Base-by-base conservation (phyloP, 495 filamentous ascomycete genomes). In the Penicillium lividum region DNA sequence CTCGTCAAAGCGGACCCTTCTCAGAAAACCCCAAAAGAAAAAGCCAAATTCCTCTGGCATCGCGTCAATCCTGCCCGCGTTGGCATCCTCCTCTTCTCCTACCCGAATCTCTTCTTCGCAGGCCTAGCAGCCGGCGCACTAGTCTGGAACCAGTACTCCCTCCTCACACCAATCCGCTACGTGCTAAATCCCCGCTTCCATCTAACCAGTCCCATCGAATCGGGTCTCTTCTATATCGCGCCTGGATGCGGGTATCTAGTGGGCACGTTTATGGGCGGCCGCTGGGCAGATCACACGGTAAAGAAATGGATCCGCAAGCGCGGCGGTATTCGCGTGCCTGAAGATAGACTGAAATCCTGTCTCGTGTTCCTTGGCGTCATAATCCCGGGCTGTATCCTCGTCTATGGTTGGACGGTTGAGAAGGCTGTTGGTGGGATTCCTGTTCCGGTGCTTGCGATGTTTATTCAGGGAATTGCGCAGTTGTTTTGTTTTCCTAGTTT, bases 321-420 rank as follows among this genome's bases (percentile, higher is more conserved):
- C 9, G 71, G 71, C 16, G 81, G 85, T 18, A 64, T 77, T 7
- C 83, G 88, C 4, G 77, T 91, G 11, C 82, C 88, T 2, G 86
- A 91, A 67, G 89, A 92, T 66, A 76, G 88, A 25, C 73, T 91
- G 46, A 82, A 84, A 31, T 83, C 82, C 4, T 82, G 84, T 48
- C 54, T 90, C 2, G 70, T 80, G 0, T 85, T 86, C 59, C 73
- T 89, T 62, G 82, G 82, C 1, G 63, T 84, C 33, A 73, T 84
- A 3, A 83, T 89, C 27, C 87, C 88, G 0, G 79, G 70, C 0
- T 88, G 85, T 64, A 83, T 90, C 62, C 76, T 90, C 15, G 68
- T 89, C 9, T 91, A 90, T 61, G 88, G 88, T 15, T 91, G 89
- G 87, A 80, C 79, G 4, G 77, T 92, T 5, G 85, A 92, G 63